phyloP scores from a whole-genome alignment of 2,329 filamentous ascomycete genomes.

The Cordyceps cicadae region DNA sequence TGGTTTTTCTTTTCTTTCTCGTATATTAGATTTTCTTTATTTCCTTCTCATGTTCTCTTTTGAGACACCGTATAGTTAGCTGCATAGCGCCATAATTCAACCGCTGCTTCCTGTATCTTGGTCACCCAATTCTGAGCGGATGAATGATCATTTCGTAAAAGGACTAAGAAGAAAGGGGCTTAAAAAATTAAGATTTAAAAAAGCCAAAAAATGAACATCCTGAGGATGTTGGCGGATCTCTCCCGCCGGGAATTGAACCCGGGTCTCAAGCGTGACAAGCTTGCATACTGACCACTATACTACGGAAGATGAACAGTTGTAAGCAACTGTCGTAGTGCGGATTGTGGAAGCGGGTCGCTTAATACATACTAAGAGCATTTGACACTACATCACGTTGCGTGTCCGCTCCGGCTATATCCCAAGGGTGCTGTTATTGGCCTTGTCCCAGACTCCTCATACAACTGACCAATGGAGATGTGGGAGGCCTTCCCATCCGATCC shows the following conservation, averaged over 20 bases:
- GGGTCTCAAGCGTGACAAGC: slow-evolving; percentile 19
- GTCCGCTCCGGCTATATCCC: not conserved
- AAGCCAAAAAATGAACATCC: slow-evolving; percentile 4
- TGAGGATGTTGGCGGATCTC: slow-evolving; percentile 13
- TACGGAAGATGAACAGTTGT: slow-evolving; percentile 16
- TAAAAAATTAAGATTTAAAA: slow-evolving; percentile 20
- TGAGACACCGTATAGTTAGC: too few species aligned
- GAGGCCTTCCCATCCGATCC: not conserved
- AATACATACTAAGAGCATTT: not conserved
- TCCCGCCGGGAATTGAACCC: slow-evolving; percentile 20
- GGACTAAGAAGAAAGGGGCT: slow-evolving; percentile 25
- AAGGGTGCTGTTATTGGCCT: not conserved
- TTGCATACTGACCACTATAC: slow-evolving; percentile 20
- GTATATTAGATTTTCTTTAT: too few species aligned
- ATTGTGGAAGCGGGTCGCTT: not conserved
- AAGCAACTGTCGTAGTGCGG: slow-evolving; percentile 12
- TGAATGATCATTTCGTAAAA: slow-evolving; percentile 20
- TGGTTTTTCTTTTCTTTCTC: too few species aligned
- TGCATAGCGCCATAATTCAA: too few species aligned
- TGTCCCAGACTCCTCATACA: not conserved
- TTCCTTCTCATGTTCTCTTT: too few species aligned
- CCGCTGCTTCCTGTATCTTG: too few species aligned
- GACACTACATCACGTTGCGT: not conserved
- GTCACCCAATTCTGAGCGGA: too few species aligned
- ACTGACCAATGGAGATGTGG: not conserved